These are phyloP conservation scores for Apiospora rasikravindrae DNA, from an alignment of 2,329 filamentous ascomycete species.

Conservation along the genomic window DNA sequence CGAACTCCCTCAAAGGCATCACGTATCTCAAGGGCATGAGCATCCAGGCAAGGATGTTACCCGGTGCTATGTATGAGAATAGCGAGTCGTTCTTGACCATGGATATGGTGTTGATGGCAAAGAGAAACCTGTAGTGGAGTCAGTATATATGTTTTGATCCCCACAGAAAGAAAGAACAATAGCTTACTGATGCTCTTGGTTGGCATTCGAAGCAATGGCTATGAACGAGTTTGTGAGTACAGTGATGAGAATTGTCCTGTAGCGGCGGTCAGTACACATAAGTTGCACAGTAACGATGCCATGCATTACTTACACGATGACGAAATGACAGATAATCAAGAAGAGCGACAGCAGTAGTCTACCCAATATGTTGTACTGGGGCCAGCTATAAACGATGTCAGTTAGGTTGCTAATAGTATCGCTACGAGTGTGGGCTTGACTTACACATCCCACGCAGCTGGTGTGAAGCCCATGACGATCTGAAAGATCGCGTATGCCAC, in stretches of 20 bases:
- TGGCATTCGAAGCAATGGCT: slow-evolving; percentile 90
- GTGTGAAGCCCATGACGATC: slow-evolving; percentile 94
- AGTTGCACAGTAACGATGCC: background rate
- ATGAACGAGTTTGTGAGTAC: slow-evolving; percentile 98
- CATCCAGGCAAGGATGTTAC: slow-evolving; percentile 90
- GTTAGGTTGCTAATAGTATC: slow-evolving; percentile 22
- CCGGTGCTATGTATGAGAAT: slow-evolving; percentile 91
- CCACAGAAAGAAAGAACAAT: too few relatives aligned
- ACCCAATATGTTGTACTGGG: slow-evolving; percentile 78
- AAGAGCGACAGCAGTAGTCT: slow-evolving; percentile 79
- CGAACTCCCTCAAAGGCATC: slow-evolving; percentile 80
- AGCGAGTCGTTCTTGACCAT: slow-evolving; percentile 98
- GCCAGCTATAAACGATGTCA: slow-evolving; percentile 58
- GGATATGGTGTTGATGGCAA: slow-evolving; percentile 95
- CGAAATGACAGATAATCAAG: slow-evolving; percentile 92
- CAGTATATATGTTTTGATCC: slow-evolving; percentile 11
- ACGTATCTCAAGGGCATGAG: slow-evolving; percentile 81
- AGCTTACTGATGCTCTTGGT: slow-evolving; percentile 79
- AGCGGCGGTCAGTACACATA: slow-evolving; percentile 27
- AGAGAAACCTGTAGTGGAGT: slow-evolving; percentile 67
- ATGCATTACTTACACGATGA: slow-evolving; percentile 67
- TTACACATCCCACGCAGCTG: slow-evolving; percentile 89
- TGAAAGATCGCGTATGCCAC: slow-evolving; percentile 94
- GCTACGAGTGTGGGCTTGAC: slow-evolving; percentile 31
- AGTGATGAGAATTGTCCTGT: slow-evolving; percentile 84